Evolutionary conservation across 768 basidiomycete genomes (phyloP).

Genomic region (Auriscalpium vulgare): DNA sequence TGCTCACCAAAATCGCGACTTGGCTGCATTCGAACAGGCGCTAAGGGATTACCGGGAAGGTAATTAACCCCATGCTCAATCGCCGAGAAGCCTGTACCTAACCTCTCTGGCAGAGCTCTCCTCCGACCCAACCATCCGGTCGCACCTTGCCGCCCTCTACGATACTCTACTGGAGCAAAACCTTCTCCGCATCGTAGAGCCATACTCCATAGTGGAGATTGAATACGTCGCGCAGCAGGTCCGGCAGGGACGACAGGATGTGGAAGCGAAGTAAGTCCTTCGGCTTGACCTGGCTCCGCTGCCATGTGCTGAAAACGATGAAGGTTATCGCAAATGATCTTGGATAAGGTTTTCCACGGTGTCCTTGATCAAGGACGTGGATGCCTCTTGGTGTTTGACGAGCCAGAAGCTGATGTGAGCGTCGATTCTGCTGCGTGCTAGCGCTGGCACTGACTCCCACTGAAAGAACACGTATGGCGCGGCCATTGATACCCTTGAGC

Average conservation of each 20-base stretch:
- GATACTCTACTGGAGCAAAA: constrained; percentile 97
- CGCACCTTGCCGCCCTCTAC: constrained; percentile 88
- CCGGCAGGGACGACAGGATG: constrained; percentile 77
- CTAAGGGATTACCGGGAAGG: constrained; percentile 82
- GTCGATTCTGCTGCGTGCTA: background rate
- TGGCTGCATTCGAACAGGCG: constrained; percentile 84
- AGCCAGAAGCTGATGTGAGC: constrained; percentile 71
- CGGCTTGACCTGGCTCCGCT: background rate
- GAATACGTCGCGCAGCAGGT: constrained; percentile 82
- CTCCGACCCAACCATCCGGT: constrained; percentile 91
- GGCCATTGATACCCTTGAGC: constrained; percentile 82
- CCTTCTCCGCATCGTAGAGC: constrained; percentile 89
- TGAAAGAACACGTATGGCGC: constrained; percentile 77
- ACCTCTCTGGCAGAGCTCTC: constrained; percentile 61
- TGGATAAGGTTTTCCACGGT: constrained; percentile 90
- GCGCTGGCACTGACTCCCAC: background rate
- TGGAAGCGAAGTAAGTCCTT: constrained; percentile 82
- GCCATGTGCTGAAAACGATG: background rate
- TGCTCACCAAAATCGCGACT: constrained; percentile 86
- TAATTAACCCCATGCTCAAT: constrained; percentile 15
- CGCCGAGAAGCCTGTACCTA: background rate
- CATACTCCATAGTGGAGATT: constrained; percentile 89
- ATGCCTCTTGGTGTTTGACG: constrained; percentile 85
- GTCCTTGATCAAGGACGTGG: constrained; percentile 96
- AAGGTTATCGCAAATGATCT: constrained; percentile 95